These are phyloP conservation scores for Biancaea sappan DNA, from an alignment of 306 rosid species.

Conservation along the genomic window DNA sequence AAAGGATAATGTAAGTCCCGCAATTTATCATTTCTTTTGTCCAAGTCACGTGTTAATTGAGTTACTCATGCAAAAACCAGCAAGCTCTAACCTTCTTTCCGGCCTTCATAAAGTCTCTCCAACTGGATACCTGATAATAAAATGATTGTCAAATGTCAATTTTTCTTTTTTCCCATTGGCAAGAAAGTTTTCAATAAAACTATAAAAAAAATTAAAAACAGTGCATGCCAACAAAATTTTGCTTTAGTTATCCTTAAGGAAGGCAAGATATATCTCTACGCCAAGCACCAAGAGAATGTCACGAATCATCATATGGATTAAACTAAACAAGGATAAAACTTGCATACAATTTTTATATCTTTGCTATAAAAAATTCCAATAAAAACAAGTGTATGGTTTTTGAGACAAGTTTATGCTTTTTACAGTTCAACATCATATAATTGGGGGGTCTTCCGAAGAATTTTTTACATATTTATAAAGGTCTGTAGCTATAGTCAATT, in stretches of 20 bases:
- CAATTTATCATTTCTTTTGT: conserved; percentile 11
- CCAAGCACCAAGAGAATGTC: not conserved
- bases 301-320: not conserved
- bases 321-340: not conserved
- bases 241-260: not conserved
- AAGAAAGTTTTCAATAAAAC: not conserved
- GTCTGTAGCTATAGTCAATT: no score
- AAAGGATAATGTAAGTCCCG: not conserved
- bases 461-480: no score
- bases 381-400: no score
- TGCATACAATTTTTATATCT: no score
- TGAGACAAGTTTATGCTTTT: no score
- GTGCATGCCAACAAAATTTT: conserved; percentile 19
- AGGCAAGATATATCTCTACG: not conserved
- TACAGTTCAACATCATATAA: no score
- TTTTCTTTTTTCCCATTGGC: not conserved
- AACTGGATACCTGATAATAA: conserved; percentile 87
- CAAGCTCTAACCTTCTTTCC: conserved; percentile 87
- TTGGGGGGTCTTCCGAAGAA: no score
- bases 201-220: not conserved
- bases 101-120: conserved; percentile 98
- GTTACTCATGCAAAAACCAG: not conserved
- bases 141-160: not conserved
- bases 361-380: no score
- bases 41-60: not conserved